These are phyloP conservation scores for Salix exigua DNA, from an alignment of 345 rosid genomes.

Conservation along the genomic window DNA sequence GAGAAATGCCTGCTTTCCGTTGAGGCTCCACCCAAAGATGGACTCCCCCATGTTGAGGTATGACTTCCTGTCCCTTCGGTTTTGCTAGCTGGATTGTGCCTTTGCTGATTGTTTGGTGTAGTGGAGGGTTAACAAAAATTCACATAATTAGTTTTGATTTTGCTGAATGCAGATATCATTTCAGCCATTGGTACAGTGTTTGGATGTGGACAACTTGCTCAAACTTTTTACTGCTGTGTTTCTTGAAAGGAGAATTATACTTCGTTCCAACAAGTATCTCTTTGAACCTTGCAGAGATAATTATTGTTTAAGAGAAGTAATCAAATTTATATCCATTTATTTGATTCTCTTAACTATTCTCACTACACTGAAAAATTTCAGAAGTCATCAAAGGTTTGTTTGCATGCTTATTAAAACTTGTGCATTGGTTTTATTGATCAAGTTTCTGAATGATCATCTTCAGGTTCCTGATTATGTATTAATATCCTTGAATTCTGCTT, in stretches of 20 bases:
- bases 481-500: neutral
- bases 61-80: no score
- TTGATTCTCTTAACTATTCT: slow-evolving; percentile 2
- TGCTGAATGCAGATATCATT: no score
- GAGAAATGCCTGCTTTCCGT: no score
- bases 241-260: slow-evolving; percentile 88
- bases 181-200: slow-evolving; percentile 79
- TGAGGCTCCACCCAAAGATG: no score
- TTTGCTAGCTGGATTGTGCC: no score
- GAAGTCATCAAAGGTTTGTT: neutral
- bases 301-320: neutral
- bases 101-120: no score
- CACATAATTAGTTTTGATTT: no score
- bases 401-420: neutral
- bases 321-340: neutral
- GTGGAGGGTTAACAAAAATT: no score
- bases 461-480: neutral
- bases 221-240: slow-evolving; percentile 83
- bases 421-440: neutral
- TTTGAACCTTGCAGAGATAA: slow-evolving; percentile 1
- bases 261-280: slow-evolving; percentile 88
- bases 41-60: no score
- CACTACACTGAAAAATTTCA: neutral
- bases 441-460: neutral
- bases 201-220: slow-evolving; percentile 94